These are phyloP conservation scores for Gracilariopsis chorda DNA, from an alignment of 23 red algal species.

Conservation along the genomic window DNA sequence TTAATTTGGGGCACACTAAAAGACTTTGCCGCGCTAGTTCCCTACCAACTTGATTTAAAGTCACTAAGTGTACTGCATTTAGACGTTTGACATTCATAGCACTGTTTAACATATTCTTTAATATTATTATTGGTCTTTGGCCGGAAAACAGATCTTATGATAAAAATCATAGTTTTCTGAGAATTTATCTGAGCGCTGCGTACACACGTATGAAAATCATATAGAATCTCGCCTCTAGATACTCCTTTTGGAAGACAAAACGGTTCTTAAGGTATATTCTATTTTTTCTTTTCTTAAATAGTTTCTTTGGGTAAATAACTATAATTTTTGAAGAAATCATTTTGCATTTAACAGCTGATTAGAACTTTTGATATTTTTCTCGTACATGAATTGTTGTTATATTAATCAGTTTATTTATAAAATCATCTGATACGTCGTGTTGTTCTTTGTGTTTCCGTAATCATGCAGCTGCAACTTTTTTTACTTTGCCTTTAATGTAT, in stretches of 20 bases:
- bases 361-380: not conserved
- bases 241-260: conserved; percentile 6
- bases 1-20: no score
- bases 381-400: not conserved
- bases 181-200: not conserved
- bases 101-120: not conserved
- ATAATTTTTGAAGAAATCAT: conserved; percentile 5
- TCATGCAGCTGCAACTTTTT: conserved; percentile 31
- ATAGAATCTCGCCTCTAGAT: not conserved
- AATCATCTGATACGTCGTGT: not conserved
- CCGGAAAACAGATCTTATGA: conserved; percentile 9
- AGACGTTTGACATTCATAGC: not conserved
- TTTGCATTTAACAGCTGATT: not conserved
- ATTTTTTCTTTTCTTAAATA: not conserved
- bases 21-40: no score
- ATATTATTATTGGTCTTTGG: conserved; percentile 13
- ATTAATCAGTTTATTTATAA: conserved; percentile 6
- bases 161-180: not conserved
- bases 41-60: no score
- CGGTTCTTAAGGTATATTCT: conserved; percentile 16
- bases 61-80: no score
- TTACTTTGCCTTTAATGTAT: conserved; percentile 30
- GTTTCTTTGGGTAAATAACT: not conserved
- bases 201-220: not conserved
- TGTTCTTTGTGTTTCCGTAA: conserved; percentile 9